A percentile compares a stretch with the other conserved stretches of the same genome.
Evolutionary conservation across 2,329 filamentous ascomycete species (phyloP).

Genomic region (Aspergillus candidus): DNA sequence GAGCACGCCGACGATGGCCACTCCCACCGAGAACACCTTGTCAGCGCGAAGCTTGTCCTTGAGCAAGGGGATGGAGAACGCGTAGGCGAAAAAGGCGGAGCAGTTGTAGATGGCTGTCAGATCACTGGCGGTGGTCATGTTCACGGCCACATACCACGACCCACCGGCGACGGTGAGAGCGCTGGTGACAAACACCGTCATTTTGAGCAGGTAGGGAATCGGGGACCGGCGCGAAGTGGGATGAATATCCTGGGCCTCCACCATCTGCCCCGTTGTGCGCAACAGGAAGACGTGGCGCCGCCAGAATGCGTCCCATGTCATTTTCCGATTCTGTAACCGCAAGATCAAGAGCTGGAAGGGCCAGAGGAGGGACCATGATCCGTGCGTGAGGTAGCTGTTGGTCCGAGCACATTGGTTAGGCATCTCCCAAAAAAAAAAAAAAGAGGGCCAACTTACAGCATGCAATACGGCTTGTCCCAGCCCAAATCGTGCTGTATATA

Average conservation of each 20-base stretch:
- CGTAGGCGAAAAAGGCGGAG: constrained; percentile 97
- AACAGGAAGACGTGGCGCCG: constrained; percentile 60
- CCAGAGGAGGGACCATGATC: constrained; percentile 88
- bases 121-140: constrained; percentile 86
- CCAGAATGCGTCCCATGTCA: constrained; percentile 84
- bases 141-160: constrained; percentile 93
- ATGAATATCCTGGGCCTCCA: constrained; percentile 70
- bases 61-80: constrained; percentile 85
- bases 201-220: constrained; percentile 68
- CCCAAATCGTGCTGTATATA: constrained; percentile 88
- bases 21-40: constrained; percentile 77
- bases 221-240: constrained; percentile 48
- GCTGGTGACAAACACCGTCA: constrained; percentile 74
- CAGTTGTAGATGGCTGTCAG: constrained; percentile 99
- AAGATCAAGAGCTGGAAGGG: constrained; percentile 75
- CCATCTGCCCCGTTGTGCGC: constrained; percentile 71
- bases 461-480: constrained; percentile 99
- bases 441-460: constrained; percentile 60
- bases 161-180: constrained; percentile 84
- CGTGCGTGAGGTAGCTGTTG: constrained; percentile 74
- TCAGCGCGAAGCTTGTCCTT: constrained; percentile 76
- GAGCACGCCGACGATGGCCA: constrained; percentile 84
- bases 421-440: too few relatives aligned
- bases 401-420: not conserved
- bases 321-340: constrained; percentile 68